These are phyloP conservation scores for Dioscorea dumetorum DNA, from an alignment of 106 monocot species.

Conservation along the genomic window DNA sequence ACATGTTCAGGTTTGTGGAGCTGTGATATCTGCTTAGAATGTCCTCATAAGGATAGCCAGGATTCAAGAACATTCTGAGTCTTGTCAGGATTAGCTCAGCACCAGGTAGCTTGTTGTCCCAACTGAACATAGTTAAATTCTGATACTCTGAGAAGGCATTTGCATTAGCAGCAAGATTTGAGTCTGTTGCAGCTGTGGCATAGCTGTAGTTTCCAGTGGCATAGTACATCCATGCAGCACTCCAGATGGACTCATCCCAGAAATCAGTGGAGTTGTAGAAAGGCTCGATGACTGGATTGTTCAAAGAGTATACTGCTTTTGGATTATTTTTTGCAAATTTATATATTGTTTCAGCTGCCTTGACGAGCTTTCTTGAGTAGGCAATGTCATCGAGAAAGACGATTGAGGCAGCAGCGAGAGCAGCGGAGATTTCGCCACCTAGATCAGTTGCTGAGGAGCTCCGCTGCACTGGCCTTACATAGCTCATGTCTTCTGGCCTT, in stretches of 20 bases:
- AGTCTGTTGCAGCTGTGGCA: conserved; percentile 22
- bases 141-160: conserved; percentile 19
- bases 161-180: conserved; percentile 27
- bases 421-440: not conserved
- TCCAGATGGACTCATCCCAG: conserved; percentile 64
- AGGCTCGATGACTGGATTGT: conserved; percentile 6
- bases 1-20: conserved; percentile 30
- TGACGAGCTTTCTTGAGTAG: conserved; percentile 27
- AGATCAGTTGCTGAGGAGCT: not conserved
- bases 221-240: conserved; percentile 47
- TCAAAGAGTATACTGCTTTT: conserved; percentile 21
- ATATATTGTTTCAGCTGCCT: conserved; percentile 28
- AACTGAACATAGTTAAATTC: conserved; percentile 41
- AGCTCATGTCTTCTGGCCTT: conserved; percentile 14
- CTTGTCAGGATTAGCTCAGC: conserved; percentile 39
- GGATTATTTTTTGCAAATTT: conserved; percentile 23
- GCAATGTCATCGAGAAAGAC: not conserved
- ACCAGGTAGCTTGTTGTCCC: conserved; percentile 66
- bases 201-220: conserved; percentile 56
- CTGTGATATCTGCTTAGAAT: conserved; percentile 41
- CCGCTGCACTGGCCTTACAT: not conserved
- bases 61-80: conserved; percentile 51
- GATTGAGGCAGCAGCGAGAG: conserved; percentile 2
- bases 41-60: conserved; percentile 58
- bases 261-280: conserved; percentile 60